Base-by-base conservation (phyloP, 495 filamentous ascomycete species). In the Xylaria longipes region DNA sequence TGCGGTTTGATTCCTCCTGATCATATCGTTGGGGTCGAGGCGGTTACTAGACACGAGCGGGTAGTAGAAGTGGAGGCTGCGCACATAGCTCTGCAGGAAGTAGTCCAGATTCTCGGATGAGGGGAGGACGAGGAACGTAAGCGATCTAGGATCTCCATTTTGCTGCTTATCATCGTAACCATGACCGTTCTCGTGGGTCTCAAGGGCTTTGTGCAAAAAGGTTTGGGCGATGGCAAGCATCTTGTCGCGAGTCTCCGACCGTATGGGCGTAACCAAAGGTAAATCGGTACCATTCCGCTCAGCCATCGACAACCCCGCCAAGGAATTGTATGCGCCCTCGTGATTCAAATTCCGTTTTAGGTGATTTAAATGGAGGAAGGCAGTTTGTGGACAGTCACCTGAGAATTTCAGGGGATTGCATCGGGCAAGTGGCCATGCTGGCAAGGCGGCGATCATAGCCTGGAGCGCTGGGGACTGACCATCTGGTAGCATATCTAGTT, bases 191-290 rank as follows among this genome's bases (percentile, higher is more conserved):
- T 11, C n/a, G 31, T 90, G 89, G 64, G 87, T 89, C 12, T 89
- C 86, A 35, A 91, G 83, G 5, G 89, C 89, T 67, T 88, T 90
- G 78, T 89, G 87, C 11, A 91, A 81, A 75, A 90, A 91, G 71
- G 80, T 85, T 71, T 90, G 89, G 11, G 89, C 89, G 60, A 90
- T 89, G 50, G 87, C 89, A 20, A 90, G 84, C 65, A 91, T 84
- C 79, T 86, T 88, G 75, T 91, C 89, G n/a, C 89, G 83, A 43
- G 88, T 87, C 33, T 80, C 79, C 15, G 52, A n/a, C n/a, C 25
- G 25, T 37, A 90, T 76, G 11, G 84, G 82, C 29, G 85, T 83
- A 11, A 86, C 83, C 7, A 79, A 80, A 29, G 83, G 77, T 65
- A 86, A 76, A 54, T 88, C 85, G 41, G 77, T 69, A 11, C 74